Percentiles rank a stretch among this genome's conserved stretches.
phyloP scores from a whole-genome alignment of 1,284 basidiomycete genomes.

The Stygiomarasmius scandens region DNA sequence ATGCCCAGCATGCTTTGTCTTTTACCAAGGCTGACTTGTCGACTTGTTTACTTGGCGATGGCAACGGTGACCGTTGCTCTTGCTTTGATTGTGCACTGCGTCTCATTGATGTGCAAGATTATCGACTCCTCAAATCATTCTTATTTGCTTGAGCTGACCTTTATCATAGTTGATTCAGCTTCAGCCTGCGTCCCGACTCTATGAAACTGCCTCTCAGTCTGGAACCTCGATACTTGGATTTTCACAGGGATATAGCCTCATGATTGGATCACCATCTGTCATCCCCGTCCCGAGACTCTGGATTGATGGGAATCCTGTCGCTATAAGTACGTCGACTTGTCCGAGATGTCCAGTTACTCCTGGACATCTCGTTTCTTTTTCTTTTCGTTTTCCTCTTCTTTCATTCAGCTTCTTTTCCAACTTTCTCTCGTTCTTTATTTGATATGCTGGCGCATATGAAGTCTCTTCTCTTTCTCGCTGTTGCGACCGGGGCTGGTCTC shows the following conservation, averaged over 20 bases:
- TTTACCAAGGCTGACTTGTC: no score
- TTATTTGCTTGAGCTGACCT: not conserved
- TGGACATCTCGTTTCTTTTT: conserved; percentile 2
- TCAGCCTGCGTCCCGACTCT: no score
- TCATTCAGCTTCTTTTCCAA: not conserved
- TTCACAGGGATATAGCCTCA: not conserved
- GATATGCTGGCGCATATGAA: conserved; percentile 22
- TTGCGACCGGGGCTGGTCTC: conserved; percentile 16
- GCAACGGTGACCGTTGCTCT: not conserved
- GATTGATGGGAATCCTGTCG: not conserved
- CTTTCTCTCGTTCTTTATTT: conserved; percentile 1
- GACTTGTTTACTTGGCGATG: no score
- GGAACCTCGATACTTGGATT: no score
- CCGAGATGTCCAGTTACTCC: not conserved
- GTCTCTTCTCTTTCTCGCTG: conserved; percentile 15
- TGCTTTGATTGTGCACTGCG: not conserved
- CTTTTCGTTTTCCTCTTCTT: conserved; percentile 5
- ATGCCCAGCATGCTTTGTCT: no score
- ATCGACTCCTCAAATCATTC: no score
- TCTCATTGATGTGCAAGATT: not conserved
- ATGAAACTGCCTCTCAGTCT: no score
- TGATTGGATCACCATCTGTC: not conserved
- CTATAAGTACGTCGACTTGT: not conserved
- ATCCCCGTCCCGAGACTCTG: not conserved
- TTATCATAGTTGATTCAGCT: no score